phyloP scores from a whole-genome alignment of 805 yeast species.

The Blastobotrys muscicola region DNA sequence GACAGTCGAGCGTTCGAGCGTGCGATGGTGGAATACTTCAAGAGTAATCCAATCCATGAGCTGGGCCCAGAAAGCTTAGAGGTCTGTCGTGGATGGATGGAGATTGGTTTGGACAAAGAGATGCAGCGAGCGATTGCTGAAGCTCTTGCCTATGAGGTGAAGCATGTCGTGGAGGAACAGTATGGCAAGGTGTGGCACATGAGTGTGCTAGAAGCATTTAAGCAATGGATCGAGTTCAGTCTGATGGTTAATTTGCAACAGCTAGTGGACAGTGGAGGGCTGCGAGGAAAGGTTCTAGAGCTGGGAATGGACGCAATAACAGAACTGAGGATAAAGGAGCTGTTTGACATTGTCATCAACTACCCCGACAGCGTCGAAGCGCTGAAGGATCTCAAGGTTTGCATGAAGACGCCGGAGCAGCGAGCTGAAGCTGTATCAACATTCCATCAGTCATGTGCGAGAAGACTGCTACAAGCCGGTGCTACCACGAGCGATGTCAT shows the following conservation, averaged over 20 bases:
- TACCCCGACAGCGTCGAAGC: constrained; percentile 48
- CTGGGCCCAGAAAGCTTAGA: background rate
- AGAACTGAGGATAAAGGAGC: constrained; percentile 45
- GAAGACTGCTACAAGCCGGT: constrained; percentile 64
- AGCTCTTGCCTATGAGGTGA: constrained; percentile 11
- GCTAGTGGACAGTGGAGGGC: constrained; percentile 8
- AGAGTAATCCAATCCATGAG: constrained; percentile 6
- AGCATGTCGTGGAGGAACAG: constrained; percentile 5
- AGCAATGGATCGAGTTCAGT: constrained; percentile 9
- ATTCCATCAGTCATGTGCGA: constrained; percentile 39
- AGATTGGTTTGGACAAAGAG: constrained; percentile 18
- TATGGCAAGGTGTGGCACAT: constrained; percentile 11
- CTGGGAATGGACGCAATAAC: constrained; percentile 13
- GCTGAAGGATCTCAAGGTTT: constrained; percentile 46
- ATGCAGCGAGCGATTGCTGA: constrained; percentile 14
- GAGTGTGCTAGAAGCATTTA: constrained; percentile 5
- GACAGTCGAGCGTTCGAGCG: constrained; percentile 6
- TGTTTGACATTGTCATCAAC: constrained; percentile 45
- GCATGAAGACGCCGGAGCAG: constrained; percentile 40
- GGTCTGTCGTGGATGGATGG: constrained; percentile 5
- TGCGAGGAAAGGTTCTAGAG: constrained; percentile 10
- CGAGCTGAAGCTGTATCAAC: constrained; percentile 41
- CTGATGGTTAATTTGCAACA: constrained; percentile 6
- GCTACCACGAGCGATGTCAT: constrained; percentile 68
- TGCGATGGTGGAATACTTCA: constrained; percentile 6